Evolutionary conservation across 2,329 filamentous ascomycete species (phyloP).

Genomic region (Epichloe sp.): DNA sequence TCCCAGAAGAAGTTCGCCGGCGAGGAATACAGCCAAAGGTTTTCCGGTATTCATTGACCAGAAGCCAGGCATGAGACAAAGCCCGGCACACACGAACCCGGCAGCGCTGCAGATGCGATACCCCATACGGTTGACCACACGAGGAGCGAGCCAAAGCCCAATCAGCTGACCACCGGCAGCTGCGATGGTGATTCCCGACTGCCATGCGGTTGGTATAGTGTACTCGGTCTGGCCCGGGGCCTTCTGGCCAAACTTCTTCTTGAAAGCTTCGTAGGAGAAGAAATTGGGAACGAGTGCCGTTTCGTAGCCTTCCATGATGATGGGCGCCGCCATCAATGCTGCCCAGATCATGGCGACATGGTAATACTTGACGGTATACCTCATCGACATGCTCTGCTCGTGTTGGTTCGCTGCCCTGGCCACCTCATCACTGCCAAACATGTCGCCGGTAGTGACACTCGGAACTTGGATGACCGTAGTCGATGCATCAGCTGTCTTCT

Average conservation of each 20-base stretch:
- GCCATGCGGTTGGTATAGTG: conserved; percentile 5
- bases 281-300: conserved; percentile 13
- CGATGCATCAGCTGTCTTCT: not conserved
- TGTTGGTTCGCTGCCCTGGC: conserved; percentile 6
- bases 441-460: not conserved
- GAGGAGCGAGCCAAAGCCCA: conserved; percentile 8
- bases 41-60: not conserved
- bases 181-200: conserved; percentile 8
- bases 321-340: conserved; percentile 12
- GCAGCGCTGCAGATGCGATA: conserved; percentile 14
- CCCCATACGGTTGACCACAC: conserved; percentile 5
- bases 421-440: conserved; percentile 7
- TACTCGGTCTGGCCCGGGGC: not conserved
- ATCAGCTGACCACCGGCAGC: conserved; percentile 7
- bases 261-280: conserved; percentile 8
- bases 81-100: conserved; percentile 23
- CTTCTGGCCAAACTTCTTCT: conserved; percentile 1
- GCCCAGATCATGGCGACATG: conserved; percentile 8
- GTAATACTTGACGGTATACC: conserved; percentile 8
- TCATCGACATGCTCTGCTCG: conserved; percentile 9
- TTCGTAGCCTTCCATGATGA: conserved; percentile 24
- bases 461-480: not conserved
- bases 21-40: not conserved
- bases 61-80: conserved; percentile 15
- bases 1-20: not conserved